Evolutionary conservation across 1,139 yeast genomes (phyloP).

Genomic region (Pneumocystis canis): DNA sequence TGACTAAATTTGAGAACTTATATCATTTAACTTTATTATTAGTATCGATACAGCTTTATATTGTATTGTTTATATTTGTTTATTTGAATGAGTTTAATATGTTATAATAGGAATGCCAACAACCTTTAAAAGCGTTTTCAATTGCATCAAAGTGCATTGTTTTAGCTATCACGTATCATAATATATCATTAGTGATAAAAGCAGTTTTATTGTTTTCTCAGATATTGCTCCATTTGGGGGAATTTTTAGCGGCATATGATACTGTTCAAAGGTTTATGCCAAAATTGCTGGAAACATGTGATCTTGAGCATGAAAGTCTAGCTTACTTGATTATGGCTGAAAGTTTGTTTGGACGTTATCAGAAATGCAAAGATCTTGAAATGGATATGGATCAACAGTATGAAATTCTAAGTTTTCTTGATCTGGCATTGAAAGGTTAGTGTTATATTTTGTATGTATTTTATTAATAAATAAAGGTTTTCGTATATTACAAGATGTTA

Average conservation of each 20-base stretch:
- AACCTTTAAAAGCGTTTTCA: not conserved
- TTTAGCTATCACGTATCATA: not conserved
- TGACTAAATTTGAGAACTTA: not conserved
- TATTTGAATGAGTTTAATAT: not conserved
- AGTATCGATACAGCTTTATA: not conserved
- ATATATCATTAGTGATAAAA: not conserved
- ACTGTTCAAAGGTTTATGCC: not conserved
- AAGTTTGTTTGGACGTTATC: not conserved
- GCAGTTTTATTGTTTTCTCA: not conserved
- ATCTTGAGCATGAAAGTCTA: not conserved
- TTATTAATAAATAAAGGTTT: constrained; percentile 5
- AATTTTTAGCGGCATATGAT: not conserved
- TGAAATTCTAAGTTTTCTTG: not conserved
- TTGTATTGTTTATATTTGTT: not conserved
- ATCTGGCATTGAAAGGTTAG: not conserved
- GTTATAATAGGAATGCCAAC: not conserved
- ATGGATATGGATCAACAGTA: not conserved
- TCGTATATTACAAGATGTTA: constrained; percentile 10
- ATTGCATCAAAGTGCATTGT: not conserved
- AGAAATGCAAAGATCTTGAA: not conserved
- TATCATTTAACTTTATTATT: not conserved
- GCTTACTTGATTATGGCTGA: not conserved
- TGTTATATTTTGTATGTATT: not conserved
- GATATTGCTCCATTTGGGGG: not conserved
- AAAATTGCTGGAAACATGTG: not conserved